These are phyloP conservation scores for Huntiella abstrusa DNA, from an alignment of 2,329 filamentous ascomycete genomes.

Conservation along the genomic window DNA sequence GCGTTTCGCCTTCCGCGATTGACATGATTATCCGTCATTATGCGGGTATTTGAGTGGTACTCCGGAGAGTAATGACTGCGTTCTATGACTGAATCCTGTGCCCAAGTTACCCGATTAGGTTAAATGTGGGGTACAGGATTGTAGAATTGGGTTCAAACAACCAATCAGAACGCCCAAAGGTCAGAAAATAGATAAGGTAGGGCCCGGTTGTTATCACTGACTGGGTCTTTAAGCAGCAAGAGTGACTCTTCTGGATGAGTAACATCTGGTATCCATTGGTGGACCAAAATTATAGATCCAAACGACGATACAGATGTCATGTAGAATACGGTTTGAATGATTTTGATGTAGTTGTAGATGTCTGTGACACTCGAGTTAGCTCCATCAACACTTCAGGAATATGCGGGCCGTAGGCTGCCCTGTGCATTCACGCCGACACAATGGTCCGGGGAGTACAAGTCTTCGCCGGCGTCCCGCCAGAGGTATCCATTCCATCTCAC, in stretches of 20 bases:
- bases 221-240: not conserved
- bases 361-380: constrained; percentile 4
- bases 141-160: not conserved
- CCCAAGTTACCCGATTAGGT: constrained; percentile 6
- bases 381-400: not conserved
- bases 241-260: not conserved
- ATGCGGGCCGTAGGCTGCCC: constrained; percentile 1
- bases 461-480: not conserved
- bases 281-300: no score
- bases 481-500: not conserved
- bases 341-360: no score
- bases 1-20: constrained; percentile 8
- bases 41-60: no score
- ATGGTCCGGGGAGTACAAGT: constrained; percentile 1
- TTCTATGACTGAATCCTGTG: constrained; percentile 8
- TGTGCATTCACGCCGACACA: constrained; percentile 1
- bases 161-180: not conserved
- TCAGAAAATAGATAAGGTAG: no score
- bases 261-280: no score
- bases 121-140: constrained; percentile 10
- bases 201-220: not conserved
- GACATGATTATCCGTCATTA: not conserved
- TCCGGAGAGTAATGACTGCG: constrained; percentile 1
- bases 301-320: no score
- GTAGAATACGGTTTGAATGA: no score